A percentile compares a stretch with the other conserved stretches of the same genome.
phyloP scores from a whole-genome alignment of 108 stramenopile genomes.

The Nannochloropsis gaditana region DNA sequence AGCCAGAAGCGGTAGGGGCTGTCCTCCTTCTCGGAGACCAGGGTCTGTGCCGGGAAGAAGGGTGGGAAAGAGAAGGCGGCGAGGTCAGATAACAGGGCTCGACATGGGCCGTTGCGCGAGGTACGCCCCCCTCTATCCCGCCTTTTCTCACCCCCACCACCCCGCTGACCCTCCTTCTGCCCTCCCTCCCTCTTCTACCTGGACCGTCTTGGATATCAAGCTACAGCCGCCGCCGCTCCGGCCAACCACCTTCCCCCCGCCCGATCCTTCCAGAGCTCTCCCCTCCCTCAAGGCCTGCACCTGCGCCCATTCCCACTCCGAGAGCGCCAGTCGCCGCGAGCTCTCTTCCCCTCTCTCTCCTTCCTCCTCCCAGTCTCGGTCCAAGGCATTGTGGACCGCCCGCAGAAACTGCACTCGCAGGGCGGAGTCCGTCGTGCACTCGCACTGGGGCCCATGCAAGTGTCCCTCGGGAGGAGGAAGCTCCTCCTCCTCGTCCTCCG shows the following conservation, averaged over 20 bases:
- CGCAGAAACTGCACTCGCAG: slow-evolving; percentile 75
- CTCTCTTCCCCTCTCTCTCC: slow-evolving; percentile 48
- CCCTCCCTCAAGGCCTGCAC: neutral
- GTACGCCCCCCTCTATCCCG: neutral
- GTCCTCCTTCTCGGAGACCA: slow-evolving; percentile 64
- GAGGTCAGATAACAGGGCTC: neutral
- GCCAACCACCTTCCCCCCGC: neutral
- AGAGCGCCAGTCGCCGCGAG: neutral
- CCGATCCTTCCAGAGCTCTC: no score
- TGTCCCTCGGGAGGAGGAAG: slow-evolving; percentile 24
- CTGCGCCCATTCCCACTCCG: neutral
- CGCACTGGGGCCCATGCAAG: slow-evolving; percentile 58
- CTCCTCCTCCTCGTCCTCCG: neutral
- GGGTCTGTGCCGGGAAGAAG: slow-evolving; percentile 59
- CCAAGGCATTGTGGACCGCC: slow-evolving; percentile 76
- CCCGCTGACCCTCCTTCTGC: neutral
- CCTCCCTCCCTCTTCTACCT: neutral
- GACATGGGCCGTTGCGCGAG: neutral
- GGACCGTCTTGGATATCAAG: neutral
- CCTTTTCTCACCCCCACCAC: neutral
- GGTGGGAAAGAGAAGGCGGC: slow-evolving; percentile 35
- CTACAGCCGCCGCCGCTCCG: neutral
- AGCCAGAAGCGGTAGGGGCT: slow-evolving; percentile 81
- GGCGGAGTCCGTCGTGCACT: slow-evolving; percentile 77
- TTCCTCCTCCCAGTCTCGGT: slow-evolving; percentile 67